These are phyloP conservation scores for Fusarium newnesense DNA, from an alignment of 2,329 filamentous ascomycete genomes.

Conservation along the genomic window DNA sequence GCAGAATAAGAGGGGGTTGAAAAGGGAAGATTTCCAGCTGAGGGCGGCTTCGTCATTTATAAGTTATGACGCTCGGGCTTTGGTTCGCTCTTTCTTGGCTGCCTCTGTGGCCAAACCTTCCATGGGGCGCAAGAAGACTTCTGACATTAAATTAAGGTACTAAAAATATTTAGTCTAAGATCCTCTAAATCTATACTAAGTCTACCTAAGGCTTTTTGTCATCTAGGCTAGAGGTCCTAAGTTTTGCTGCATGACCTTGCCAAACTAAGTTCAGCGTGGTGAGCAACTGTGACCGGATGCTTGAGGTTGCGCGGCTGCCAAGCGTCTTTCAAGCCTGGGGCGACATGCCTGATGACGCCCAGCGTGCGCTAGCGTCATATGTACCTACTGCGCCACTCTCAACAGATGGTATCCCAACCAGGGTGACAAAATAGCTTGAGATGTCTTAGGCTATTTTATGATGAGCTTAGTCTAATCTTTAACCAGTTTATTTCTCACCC, in stretches of 20 bases:
- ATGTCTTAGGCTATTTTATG: no score
- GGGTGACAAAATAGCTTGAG: neutral
- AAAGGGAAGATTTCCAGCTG: neutral
- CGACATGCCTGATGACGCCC: constrained; percentile 20
- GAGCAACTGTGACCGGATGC: neutral
- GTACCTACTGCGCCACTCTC: constrained; percentile 30
- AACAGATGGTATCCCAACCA: neutral
- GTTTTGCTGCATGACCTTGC: no score
- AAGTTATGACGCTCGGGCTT: constrained; percentile 30
- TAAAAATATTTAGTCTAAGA: no score
- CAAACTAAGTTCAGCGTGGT: no score
- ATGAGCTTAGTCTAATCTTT: neutral
- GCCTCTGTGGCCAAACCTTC: constrained; percentile 12
- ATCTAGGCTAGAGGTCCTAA: no score
- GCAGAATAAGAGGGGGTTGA: constrained; percentile 33
- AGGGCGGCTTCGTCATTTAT: constrained; percentile 36
- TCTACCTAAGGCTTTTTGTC: no score
- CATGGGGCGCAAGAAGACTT: no score
- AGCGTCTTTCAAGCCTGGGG: constrained; percentile 25
- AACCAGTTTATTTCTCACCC: neutral
- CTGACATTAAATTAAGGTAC: no score
- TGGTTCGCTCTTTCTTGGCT: constrained; percentile 38
- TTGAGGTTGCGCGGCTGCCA: constrained; percentile 34
- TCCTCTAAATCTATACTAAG: no score
- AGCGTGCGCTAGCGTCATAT: constrained; percentile 13